phyloP scores from a whole-genome alignment of 495 filamentous ascomycete species.

The Penicillium roqueforti region DNA sequence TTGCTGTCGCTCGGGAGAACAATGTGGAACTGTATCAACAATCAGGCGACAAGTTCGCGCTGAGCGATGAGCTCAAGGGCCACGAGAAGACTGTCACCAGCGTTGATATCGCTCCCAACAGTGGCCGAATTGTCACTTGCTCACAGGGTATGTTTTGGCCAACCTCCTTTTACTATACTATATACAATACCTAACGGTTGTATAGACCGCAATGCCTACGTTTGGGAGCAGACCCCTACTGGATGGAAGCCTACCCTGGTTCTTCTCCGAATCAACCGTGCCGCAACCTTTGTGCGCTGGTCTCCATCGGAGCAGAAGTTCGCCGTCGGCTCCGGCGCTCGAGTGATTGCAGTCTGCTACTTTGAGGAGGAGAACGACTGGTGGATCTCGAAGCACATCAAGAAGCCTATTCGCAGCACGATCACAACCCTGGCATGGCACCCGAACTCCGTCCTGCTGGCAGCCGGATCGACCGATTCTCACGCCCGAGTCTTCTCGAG shows the following conservation, averaged over 20 bases:
- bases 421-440: conserved; percentile 94
- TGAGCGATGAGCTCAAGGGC: conserved; percentile 88
- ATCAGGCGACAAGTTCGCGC: conserved; percentile 68
- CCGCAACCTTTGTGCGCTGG: conserved; percentile 96
- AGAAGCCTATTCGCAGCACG: conserved; percentile 95
- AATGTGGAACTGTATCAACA: conserved; percentile 83
- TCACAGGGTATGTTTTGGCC: conserved; percentile 67
- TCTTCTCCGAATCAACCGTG: conserved; percentile 92
- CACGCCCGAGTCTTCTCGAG: conserved; percentile 92
- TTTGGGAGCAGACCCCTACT: conserved; percentile 86
- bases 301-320: conserved; percentile 96
- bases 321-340: conserved; percentile 91
- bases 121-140: conserved; percentile 92
- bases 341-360: conserved; percentile 96
- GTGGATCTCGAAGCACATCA: conserved; percentile 99
- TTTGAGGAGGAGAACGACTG: conserved; percentile 99
- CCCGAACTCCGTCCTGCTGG: conserved; percentile 91
- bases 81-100: conserved; percentile 96
- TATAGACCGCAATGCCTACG: conserved; percentile 94
- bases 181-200: conserved; percentile 3
- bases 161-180: neutral
- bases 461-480: conserved; percentile 93
- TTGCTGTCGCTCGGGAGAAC: conserved; percentile 88
- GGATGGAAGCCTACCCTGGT: conserved; percentile 98
- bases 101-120: conserved; percentile 89